These are phyloP conservation scores for Cardamine resedifolia DNA, from an alignment of 345 rosid genomes.

Conservation along the genomic window DNA sequence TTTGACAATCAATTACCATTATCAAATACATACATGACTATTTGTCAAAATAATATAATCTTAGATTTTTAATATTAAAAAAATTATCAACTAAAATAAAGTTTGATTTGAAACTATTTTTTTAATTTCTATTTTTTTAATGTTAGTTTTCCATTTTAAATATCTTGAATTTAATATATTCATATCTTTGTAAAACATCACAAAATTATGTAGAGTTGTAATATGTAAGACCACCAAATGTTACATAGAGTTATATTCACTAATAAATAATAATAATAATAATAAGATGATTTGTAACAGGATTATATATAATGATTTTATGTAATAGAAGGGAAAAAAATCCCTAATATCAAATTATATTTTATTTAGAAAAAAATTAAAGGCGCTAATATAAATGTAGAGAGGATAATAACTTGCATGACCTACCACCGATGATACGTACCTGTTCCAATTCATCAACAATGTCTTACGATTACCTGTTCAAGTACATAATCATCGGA, in stretches of 20 bases:
- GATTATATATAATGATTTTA: neutral
- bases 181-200: neutral
- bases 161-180: neutral
- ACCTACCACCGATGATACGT: neutral
- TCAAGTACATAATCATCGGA: constrained; percentile 73
- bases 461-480: constrained; percentile 70
- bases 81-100: neutral
- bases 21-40: too few species aligned
- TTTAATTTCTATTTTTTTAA: too few species aligned
- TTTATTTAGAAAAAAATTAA: too few species aligned
- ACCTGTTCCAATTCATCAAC: constrained; percentile 6
- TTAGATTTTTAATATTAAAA: too few species aligned
- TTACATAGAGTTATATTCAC: neutral
- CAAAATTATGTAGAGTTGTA: neutral
- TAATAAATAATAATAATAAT: too few species aligned
- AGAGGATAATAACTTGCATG: neutral
- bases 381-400: neutral
- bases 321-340: too few species aligned
- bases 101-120: neutral
- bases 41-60: too few species aligned
- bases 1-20: too few species aligned
- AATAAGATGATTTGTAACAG: too few species aligned
- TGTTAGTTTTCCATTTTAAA: neutral
- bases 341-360: too few species aligned
- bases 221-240: neutral